Conservation (phyloP, 2,329 filamentous ascomycete species). For the Pyrenophora tritici-repentis region DNA sequence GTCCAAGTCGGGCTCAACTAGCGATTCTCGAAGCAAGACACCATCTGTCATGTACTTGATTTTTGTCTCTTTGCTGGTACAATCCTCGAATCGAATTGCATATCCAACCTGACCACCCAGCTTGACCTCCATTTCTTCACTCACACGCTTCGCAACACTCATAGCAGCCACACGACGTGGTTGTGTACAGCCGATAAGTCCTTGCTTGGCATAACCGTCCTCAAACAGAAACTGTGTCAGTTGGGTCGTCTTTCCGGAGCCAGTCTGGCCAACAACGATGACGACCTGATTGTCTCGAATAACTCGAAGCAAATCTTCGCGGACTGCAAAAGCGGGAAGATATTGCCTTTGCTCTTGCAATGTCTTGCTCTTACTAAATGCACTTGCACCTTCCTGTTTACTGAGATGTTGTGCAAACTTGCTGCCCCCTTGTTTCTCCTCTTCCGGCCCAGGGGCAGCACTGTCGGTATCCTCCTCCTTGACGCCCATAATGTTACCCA, state of each 20-base stretch:
- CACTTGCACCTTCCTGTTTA: slow-evolving; percentile 79
- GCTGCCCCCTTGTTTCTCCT: slow-evolving; percentile 67
- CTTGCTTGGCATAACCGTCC: slow-evolving; percentile 85
- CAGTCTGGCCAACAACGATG: slow-evolving; percentile 95
- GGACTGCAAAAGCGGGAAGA: slow-evolving; percentile 91
- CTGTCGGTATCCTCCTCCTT: slow-evolving; percentile 91
- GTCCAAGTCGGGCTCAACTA: slow-evolving; percentile 90
- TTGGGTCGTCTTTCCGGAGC: slow-evolving; percentile 97
- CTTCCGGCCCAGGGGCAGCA: slow-evolving; percentile 76
- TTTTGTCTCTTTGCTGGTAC: slow-evolving; percentile 89
- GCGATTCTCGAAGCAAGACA: slow-evolving; percentile 87
- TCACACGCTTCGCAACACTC: slow-evolving; percentile 98
- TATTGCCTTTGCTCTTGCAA: slow-evolving; percentile 90
- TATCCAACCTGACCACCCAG: slow-evolving; percentile 90
- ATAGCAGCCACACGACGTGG: slow-evolving; percentile 96
- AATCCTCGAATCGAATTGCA: slow-evolving; percentile 97
- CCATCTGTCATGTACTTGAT: slow-evolving; percentile 99
- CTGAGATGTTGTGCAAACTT: slow-evolving; percentile 94
- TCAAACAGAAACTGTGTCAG: slow-evolving; percentile 95
- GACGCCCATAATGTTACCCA: slow-evolving; percentile 94
- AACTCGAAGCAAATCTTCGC: slow-evolving; percentile 88
- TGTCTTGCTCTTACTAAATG: slow-evolving; percentile 91
- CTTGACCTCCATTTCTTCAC: slow-evolving; percentile 96
- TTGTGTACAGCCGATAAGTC: slow-evolving; percentile 96
- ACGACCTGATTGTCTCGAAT: slow-evolving; percentile 97